Percentiles rank a stretch among this genome's conserved stretches.
Conservation (phyloP, 1,139 yeast genomes). For the Zygosaccharomyces pseudobailii region DNA sequence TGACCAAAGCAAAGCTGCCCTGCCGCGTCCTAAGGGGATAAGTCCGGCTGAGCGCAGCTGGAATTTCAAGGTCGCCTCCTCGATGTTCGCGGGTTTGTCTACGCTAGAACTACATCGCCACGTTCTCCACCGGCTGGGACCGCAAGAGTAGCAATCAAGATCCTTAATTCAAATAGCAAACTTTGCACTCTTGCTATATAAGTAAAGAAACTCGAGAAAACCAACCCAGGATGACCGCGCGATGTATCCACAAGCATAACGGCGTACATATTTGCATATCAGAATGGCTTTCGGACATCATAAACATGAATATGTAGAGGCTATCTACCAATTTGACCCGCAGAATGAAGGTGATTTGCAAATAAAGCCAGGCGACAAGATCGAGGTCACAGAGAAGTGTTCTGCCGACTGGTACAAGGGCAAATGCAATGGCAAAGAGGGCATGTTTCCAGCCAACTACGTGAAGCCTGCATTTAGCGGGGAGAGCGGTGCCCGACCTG, state of each 20-base stretch:
- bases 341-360: constrained; percentile 71
- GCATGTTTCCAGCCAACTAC: constrained; percentile 89
- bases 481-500: constrained; percentile 23
- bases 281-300: constrained; percentile 3
- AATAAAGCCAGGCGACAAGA: constrained; percentile 59
- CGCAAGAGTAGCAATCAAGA: neutral
- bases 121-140: neutral
- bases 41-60: neutral
- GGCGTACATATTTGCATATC: neutral
- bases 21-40: neutral
- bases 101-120: neutral
- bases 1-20: neutral
- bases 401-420: constrained; percentile 95
- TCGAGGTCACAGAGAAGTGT: constrained; percentile 66
- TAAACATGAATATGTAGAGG: constrained; percentile 48
- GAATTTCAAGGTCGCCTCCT: neutral
- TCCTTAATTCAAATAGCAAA: neutral
- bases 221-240: too few relatives aligned
- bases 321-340: constrained; percentile 63
- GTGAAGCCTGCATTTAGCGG: constrained; percentile 47
- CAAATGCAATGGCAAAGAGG: constrained; percentile 50
- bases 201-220: neutral
- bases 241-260: too few relatives aligned
- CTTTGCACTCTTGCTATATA: neutral
- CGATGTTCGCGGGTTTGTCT: neutral